Evolutionary conservation across 164 flowering plant genomes (phyloP), one percentile per base, ranked within the genome.

Genomic region (Liquidambar formosana): DNA sequence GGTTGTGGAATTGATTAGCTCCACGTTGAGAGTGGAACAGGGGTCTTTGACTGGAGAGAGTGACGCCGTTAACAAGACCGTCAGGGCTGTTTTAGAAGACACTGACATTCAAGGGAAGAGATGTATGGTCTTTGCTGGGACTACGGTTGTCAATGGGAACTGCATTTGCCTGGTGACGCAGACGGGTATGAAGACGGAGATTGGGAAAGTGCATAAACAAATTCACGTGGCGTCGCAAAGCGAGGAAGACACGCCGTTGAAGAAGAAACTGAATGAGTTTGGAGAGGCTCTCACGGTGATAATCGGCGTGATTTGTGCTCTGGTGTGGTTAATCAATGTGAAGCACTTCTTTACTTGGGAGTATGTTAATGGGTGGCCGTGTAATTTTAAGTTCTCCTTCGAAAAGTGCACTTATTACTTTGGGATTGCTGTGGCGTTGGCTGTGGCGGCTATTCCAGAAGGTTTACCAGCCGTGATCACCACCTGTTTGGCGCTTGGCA

Each of bases 381-480:
- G 49, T 11, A 82, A 84, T 59, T 80, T 86, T 45, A 86, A 74
- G 73, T 86, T 86, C 64, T 86, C 89, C 0, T 86, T 86, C 48
- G 89, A 82, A 73, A 86, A 86, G 71, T 85, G 86, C 71, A 81
- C 88, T 0, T 85, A 85, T 61, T 85, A 85, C 70, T 85, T 85
- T 65, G 77, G 82, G 75, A 84, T 86, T 73, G 89, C 89, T 11
- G 89, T 86, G 61, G 89, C 87, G 5, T 75, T 86, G 78, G 89
- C 89, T 8, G 87, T 84, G 62, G 87, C 86, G 41, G 89, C 89
- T 16, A 85, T 85, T 22, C 89, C 89, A 12, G 89, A 85, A 71
- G 89, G 89, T 45, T 67, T 86, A 45, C 89, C 89, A 1, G 89
- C 89, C 22, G 89, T 85, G 10, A 85, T 85, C n/a, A 85, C 89